phyloP scores from a whole-genome alignment of 1,139 yeast genomes.

The Pichia sp. region DNA sequence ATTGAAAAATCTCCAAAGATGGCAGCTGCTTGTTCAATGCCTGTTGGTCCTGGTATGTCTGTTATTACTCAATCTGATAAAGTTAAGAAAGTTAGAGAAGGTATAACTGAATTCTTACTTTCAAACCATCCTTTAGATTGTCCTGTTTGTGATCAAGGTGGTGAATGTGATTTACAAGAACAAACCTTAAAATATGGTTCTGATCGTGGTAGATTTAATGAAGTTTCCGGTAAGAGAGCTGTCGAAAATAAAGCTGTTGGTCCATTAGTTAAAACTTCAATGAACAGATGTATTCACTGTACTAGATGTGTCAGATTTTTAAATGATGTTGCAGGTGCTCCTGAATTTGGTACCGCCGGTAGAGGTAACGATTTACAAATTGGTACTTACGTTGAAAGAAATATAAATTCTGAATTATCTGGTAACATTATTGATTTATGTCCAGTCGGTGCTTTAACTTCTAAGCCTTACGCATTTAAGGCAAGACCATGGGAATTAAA shows the following conservation, averaged over 20 bases:
- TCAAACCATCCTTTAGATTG: slow-evolving; percentile 92
- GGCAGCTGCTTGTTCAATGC: slow-evolving; percentile 89
- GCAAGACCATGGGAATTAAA: slow-evolving; percentile 95
- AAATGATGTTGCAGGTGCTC: slow-evolving; percentile 91
- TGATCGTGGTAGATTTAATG: slow-evolving; percentile 81
- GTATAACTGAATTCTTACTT: slow-evolving; percentile 82
- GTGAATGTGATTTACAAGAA: slow-evolving; percentile 90
- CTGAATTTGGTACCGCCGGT: slow-evolving; percentile 83
- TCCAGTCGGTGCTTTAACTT: slow-evolving; percentile 89
- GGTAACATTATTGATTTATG: slow-evolving; percentile 87
- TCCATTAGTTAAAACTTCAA: slow-evolving; percentile 81
- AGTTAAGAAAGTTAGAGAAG: slow-evolving; percentile 81
- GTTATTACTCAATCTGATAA: slow-evolving; percentile 77
- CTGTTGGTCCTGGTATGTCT: slow-evolving; percentile 85
- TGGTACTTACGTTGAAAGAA: slow-evolving; percentile 83
- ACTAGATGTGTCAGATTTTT: slow-evolving; percentile 87
- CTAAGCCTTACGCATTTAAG: slow-evolving; percentile 84
- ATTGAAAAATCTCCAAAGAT: slow-evolving; percentile 87
- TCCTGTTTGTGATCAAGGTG: slow-evolving; percentile 93
- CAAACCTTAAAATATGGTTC: slow-evolving; percentile 80
- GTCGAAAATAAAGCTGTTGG: slow-evolving; percentile 89
- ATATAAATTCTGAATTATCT: slow-evolving; percentile 77
- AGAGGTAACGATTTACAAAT: slow-evolving; percentile 92
- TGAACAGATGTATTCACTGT: slow-evolving; percentile 93
- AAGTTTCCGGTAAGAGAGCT: slow-evolving; percentile 81